Evolutionary conservation across 208 protist species (phyloP).

Genomic region (Trypanosoma scelopori): DNA sequence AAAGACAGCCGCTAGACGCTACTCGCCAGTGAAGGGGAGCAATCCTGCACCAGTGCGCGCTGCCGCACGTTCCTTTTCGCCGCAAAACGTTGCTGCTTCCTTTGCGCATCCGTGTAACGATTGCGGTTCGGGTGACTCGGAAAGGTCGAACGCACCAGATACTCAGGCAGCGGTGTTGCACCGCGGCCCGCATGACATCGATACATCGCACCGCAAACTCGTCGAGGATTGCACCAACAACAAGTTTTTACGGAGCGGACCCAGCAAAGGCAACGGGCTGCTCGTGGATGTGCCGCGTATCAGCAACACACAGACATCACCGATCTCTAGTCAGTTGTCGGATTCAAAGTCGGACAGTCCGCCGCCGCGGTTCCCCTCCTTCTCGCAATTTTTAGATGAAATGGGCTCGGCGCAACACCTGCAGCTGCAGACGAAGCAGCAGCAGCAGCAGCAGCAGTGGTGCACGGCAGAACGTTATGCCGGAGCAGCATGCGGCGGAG

Average conservation of each 20-base stretch:
- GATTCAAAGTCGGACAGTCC: constrained; percentile 50
- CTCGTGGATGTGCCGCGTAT: constrained; percentile 9
- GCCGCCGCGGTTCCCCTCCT: constrained; percentile 79
- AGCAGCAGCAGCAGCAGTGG: neutral
- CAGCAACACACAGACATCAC: constrained; percentile 5
- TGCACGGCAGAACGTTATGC: neutral
- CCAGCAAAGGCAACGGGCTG: neutral
- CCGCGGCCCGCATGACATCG: neutral
- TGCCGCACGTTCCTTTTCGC: neutral
- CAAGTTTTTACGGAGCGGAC: constrained; percentile 20
- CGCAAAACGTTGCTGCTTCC: neutral
- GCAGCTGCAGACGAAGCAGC: constrained; percentile 1
- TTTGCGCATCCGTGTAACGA: neutral
- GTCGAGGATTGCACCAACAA: neutral
- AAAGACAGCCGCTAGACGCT: constrained; percentile 14
- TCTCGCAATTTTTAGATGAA: constrained; percentile 72
- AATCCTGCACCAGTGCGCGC: neutral
- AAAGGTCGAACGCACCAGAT: neutral
- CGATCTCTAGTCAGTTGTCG: constrained; percentile 22
- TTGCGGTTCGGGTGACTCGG: neutral
- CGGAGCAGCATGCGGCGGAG: neutral
- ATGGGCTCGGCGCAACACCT: constrained; percentile 30
- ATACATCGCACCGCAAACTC: neutral
- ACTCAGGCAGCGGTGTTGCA: neutral
- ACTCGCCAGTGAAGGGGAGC: neutral